Evolutionary conservation across 495 filamentous ascomycete species (phyloP).

Genomic region (Aspergillus wentii): DNA sequence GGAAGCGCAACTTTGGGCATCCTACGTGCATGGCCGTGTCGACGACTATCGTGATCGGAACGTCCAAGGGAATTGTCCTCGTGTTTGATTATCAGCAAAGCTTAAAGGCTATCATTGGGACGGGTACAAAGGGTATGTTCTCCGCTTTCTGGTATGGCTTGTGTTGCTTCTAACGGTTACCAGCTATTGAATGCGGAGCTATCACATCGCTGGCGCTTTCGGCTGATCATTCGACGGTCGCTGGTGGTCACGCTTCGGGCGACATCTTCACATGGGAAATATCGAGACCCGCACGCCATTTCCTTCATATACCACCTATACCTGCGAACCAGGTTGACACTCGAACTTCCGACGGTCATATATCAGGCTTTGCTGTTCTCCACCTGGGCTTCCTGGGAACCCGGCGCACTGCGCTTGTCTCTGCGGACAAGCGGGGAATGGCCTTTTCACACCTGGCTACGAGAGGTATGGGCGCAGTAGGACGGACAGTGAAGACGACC

Average conservation of each 20-base stretch:
- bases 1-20: constrained; percentile 85
- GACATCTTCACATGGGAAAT: constrained; percentile 98
- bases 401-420: constrained; percentile 91
- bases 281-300: constrained; percentile 71
- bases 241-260: constrained; percentile 82
- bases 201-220: constrained; percentile 86
- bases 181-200: constrained; percentile 85
- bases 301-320: constrained; percentile 80
- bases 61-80: constrained; percentile 87
- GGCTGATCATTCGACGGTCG: constrained; percentile 88
- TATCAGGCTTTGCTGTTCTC: constrained; percentile 67
- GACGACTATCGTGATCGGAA: constrained; percentile 85
- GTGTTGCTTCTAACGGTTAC: constrained; percentile 1
- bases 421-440: constrained; percentile 95
- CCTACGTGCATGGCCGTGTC: constrained; percentile 90
- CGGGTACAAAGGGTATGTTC: constrained; percentile 80
- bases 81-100: constrained; percentile 97
- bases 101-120: constrained; percentile 86
- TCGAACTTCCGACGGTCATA: constrained; percentile 72
- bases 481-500: constrained; percentile 79
- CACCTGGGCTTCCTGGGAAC: constrained; percentile 96
- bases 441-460: constrained; percentile 96
- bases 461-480: constrained; percentile 80
- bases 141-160: constrained; percentile 5
- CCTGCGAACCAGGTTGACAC: constrained; percentile 59